phyloP scores from a whole-genome alignment of 2,329 filamentous ascomycete genomes.

The Fusarium sp. region DNA sequence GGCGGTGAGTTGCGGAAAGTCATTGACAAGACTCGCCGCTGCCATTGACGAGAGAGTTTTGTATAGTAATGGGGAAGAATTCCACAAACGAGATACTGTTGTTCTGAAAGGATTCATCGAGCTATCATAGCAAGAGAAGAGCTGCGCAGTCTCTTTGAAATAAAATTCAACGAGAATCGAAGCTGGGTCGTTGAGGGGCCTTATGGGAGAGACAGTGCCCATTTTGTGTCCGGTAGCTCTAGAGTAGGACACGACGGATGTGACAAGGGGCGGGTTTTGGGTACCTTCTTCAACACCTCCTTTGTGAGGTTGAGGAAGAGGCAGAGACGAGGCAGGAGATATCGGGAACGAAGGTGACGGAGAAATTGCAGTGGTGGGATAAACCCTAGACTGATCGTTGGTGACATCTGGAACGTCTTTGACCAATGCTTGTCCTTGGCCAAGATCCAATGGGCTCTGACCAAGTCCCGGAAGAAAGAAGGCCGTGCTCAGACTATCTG shows the following conservation, averaged over 20 bases:
- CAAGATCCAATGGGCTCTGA: neutral
- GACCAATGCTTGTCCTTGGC: neutral
- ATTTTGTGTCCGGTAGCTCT: neutral
- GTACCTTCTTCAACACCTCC: neutral
- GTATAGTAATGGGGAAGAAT: conserved; percentile 18
- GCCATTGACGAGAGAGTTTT: conserved; percentile 28
- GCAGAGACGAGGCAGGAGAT: neutral
- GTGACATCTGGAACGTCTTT: neutral
- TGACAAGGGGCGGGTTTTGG: neutral
- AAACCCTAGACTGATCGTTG: neutral
- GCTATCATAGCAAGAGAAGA: conserved; percentile 24
- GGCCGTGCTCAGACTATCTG: neutral
- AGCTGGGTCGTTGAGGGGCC: conserved; percentile 6
- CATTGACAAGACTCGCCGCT: conserved; percentile 16
- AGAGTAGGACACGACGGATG: neutral
- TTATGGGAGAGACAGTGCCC: neutral
- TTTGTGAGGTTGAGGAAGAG: neutral
- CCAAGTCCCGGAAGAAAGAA: neutral
- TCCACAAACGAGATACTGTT: conserved; percentile 19
- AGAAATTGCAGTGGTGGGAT: neutral
- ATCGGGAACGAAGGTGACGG: neutral
- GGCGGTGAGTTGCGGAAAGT: conserved; percentile 15
- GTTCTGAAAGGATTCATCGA: conserved; percentile 27
- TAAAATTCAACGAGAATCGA: conserved; percentile 25
- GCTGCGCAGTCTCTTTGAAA: conserved; percentile 23